Base-by-base conservation (phyloP, 2,329 filamentous ascomycete genomes). In the Lasiodiplodia hormozganensis region DNA sequence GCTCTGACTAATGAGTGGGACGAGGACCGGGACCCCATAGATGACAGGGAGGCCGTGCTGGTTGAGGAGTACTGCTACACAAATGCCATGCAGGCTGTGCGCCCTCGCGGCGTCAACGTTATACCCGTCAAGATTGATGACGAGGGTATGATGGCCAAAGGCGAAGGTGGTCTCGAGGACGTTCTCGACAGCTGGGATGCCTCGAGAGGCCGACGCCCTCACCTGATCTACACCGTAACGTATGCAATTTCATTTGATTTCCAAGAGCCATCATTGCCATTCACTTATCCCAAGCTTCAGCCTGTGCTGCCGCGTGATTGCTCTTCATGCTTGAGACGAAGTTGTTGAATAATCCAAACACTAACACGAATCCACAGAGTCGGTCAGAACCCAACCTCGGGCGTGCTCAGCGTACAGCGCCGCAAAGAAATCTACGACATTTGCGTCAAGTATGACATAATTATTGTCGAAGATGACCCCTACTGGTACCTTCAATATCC, bases 401-500 rank as follows among this genome's bases (percentile, higher is more conserved):
- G 91, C 38, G 89, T 92, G 2, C 84, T 96, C 2, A 90, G 91
- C 2, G 78, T 96, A 11, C 82, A 90, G 74, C 89, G 95, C 51
- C 88, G 92, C 67, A 91, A 88, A 74, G 89, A 94, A 64, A 86
- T 97, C 34, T 97, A 97, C 76, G 87, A 86, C 21, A 78, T 97
- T 16, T 96, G 92, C 80, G 89, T 89, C 77, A 87, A 90, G 76
- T 97, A 93, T 81, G 94, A 97, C 78, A 87, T 97, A 71, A 87
- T 97, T 74, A 97, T 97, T 72, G 82, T 96, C 70, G 95, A 98
- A 79, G 95, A 98, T 74, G 94, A 97, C 71, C 95, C 95, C 6
- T 97, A 97, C 82, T 97, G 93, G 92, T 95, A 96, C 78, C 85
- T 98, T 10, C 95, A 97, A 78, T 97, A 88, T 79, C 93, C 93